Percentiles rank a stretch among this genome's conserved stretches.
phyloP scores from a whole-genome alignment of 148 eudicot genomes.

The Rhododendron griersonianum region DNA sequence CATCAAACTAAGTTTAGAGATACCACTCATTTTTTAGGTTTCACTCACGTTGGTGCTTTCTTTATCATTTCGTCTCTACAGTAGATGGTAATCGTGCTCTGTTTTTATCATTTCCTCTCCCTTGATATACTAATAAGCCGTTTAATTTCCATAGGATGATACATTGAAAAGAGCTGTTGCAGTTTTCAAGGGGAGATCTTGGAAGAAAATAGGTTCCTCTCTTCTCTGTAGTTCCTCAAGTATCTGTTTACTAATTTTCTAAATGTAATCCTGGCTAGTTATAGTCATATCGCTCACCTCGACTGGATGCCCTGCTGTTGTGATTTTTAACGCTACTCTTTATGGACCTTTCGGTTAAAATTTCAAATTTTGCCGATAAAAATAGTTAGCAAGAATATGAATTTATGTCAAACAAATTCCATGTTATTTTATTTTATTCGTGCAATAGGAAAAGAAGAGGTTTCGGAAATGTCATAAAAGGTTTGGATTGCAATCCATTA shows the following conservation, averaged over 20 bases:
- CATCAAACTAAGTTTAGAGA: neutral
- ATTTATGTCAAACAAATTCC: neutral
- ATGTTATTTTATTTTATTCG: neutral
- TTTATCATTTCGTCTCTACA: neutral
- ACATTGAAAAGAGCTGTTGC: slow-evolving; percentile 76
- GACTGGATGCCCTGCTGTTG: neutral
- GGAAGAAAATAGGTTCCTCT: slow-evolving; percentile 85
- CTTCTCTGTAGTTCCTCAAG: neutral
- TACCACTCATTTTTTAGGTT: neutral
- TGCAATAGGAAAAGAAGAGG: neutral
- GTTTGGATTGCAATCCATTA: neutral
- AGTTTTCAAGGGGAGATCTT: slow-evolving; percentile 62
- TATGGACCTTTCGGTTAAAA: neutral
- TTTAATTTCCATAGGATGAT: slow-evolving; percentile 54
- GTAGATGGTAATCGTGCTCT: neutral
- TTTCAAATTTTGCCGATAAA: neutral
- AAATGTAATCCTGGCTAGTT: neutral
- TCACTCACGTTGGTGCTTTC: neutral
- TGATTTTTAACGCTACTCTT: neutral
- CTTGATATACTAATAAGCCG: slow-evolving; percentile 3
- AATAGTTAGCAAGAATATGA: neutral
- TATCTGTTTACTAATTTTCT: neutral
- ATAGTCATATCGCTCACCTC: neutral
- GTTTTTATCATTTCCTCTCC: neutral
- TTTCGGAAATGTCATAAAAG: neutral